Evolutionary conservation across 306 rosid species (phyloP).

Genomic region (Oemleria cerasiformis): DNA sequence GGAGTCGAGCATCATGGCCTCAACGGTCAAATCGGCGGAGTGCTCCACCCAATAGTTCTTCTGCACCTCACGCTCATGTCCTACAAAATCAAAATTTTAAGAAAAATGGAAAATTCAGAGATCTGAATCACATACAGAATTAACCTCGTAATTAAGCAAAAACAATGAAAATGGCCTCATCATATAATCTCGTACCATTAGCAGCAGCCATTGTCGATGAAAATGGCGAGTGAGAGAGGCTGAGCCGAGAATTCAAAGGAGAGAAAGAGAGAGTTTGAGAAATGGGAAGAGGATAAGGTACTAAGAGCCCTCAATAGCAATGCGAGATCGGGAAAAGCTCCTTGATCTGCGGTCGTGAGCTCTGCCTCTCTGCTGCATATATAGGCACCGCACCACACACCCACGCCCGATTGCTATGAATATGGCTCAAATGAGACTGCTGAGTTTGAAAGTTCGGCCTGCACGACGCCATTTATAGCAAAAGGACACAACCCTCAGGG

Average conservation of each 20-base stretch:
- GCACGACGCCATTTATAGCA: background rate
- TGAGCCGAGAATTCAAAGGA: background rate
- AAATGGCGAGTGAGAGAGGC: background rate
- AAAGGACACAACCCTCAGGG: background rate
- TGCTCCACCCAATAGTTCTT: conserved; percentile 80
- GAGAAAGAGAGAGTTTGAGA: background rate
- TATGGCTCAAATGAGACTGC: background rate
- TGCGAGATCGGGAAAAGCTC: conserved; percentile 79
- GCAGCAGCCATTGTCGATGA: conserved; percentile 28
- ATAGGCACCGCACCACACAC: background rate
- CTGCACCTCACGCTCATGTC: conserved; percentile 64
- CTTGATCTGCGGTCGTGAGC: conserved; percentile 67
- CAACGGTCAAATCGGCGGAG: conserved; percentile 61
- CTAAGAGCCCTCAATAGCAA: conserved; percentile 75
- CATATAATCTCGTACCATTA: background rate
- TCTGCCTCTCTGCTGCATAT: conserved; percentile 76
- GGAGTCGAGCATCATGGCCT: conserved; percentile 97
- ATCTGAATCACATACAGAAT: background rate
- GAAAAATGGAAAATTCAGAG: background rate
- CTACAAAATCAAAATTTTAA: conserved; percentile 10
- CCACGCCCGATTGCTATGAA: background rate
- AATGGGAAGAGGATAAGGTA: background rate
- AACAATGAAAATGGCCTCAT: background rate
- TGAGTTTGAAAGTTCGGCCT: background rate
- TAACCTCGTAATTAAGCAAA: background rate